These are phyloP conservation scores for Dimargaris cristalligena DNA, from an alignment of 192 early-diverging fungal genomes.

Conservation along the genomic window DNA sequence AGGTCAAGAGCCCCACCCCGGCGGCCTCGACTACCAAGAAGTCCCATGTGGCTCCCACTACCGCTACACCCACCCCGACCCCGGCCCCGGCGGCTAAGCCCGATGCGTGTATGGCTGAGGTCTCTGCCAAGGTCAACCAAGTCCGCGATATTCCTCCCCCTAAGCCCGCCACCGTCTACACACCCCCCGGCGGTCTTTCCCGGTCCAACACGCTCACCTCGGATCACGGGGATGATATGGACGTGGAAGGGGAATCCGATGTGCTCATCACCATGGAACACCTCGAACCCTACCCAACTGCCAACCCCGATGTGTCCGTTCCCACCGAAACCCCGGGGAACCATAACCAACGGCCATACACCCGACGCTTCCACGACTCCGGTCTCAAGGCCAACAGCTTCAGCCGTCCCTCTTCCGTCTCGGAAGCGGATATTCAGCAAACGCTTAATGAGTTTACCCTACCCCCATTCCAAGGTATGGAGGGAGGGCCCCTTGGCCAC, in stretches of 20 bases:
- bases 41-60: neutral
- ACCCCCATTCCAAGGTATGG: neutral
- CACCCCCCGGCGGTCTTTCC: no score
- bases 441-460: constrained; percentile 8
- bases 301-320: no score
- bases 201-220: no score
- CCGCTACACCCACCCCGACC: neutral
- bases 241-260: neutral
- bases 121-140: no score
- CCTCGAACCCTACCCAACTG: neutral
- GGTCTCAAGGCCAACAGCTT: neutral
- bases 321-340: neutral
- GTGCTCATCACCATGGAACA: neutral
- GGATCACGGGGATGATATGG: neutral
- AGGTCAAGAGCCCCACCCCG: neutral
- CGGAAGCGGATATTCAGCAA: neutral
- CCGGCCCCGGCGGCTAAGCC: neutral
- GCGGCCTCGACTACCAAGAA: neutral
- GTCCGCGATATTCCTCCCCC: no score
- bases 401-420: neutral
- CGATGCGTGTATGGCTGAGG: neutral
- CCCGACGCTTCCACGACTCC: neutral
- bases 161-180: no score
- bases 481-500: neutral
- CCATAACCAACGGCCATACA: neutral